Evolutionary conservation across 495 filamentous ascomycete genomes (phyloP).

Genomic region (Thozetella sp.): DNA sequence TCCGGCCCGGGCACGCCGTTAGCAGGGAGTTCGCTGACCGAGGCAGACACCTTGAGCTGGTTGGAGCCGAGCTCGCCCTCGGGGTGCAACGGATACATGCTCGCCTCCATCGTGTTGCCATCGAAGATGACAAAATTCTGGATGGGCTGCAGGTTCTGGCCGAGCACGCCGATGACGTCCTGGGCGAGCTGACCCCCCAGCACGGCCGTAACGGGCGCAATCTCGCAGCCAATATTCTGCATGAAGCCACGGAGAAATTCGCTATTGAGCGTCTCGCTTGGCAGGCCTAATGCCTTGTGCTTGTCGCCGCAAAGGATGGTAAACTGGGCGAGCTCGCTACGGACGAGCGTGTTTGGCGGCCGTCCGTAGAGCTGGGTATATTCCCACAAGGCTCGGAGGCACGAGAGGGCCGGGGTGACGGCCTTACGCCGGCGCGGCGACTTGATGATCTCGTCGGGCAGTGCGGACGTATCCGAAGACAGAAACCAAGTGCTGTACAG

Average conservation of each 20-base stretch:
- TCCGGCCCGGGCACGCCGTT: background rate
- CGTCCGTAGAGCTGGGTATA: slow-evolving; percentile 60
- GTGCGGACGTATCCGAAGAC: slow-evolving; percentile 69
- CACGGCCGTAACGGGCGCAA: slow-evolving; percentile 87
- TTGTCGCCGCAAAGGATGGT: slow-evolving; percentile 75
- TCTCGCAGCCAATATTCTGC: slow-evolving; percentile 77
- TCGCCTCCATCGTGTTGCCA: slow-evolving; percentile 74
- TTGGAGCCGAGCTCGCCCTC: slow-evolving; percentile 47
- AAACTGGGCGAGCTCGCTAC: slow-evolving; percentile 66
- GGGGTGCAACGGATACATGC: slow-evolving; percentile 82
- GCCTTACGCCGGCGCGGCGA: slow-evolving; percentile 68
- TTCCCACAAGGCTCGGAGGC: slow-evolving; percentile 82
- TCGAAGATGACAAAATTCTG: slow-evolving; percentile 95
- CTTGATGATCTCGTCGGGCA: slow-evolving; percentile 69
- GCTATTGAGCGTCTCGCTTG: slow-evolving; percentile 71
- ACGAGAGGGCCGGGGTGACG: slow-evolving; percentile 79
- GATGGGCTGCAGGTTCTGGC: slow-evolving; percentile 85
- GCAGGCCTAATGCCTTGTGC: slow-evolving; percentile 76
- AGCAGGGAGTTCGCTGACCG: slow-evolving; percentile 9
- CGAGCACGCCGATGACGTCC: slow-evolving; percentile 95
- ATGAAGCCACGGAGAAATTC: slow-evolving; percentile 82
- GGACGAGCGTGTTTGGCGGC: slow-evolving; percentile 53
- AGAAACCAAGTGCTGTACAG: slow-evolving; percentile 80
- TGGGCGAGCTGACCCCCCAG: slow-evolving; percentile 89
- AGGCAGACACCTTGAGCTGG: slow-evolving; percentile 25